Evolutionary conservation across 805 yeast species (phyloP).

Genomic region (Nakazawaea anatomiae): DNA sequence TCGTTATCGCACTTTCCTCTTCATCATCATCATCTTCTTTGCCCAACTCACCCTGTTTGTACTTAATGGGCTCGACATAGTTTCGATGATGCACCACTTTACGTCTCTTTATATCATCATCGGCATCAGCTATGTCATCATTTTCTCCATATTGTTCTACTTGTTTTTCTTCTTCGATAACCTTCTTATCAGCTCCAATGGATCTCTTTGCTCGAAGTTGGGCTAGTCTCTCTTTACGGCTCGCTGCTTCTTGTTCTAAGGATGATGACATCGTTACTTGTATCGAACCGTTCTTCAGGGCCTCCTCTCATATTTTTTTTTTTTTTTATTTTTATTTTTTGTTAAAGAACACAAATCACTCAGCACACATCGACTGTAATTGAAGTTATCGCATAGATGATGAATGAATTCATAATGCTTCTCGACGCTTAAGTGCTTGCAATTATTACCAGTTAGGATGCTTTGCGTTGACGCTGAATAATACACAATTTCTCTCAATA

Average conservation of each 20-base stretch:
- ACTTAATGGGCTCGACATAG: no score
- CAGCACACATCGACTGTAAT: no score
- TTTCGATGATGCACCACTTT: conserved; percentile 3
- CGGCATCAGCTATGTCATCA: no score
- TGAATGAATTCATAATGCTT: no score
- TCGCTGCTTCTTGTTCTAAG: conserved; percentile 22
- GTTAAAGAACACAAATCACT: no score
- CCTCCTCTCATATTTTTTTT: not conserved
- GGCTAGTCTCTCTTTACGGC: conserved; percentile 23
- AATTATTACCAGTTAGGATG: no score
- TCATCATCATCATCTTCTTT: not conserved
- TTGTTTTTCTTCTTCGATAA: not conserved
- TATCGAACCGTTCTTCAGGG: conserved; percentile 18
- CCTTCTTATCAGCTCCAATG: not conserved
- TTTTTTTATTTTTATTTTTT: not conserved
- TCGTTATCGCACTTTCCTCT: not conserved
- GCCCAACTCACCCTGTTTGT: no score
- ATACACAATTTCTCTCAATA: no score
- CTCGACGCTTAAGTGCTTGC: no score
- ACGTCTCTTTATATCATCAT: not conserved
- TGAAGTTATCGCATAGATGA: no score
- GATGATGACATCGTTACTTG: conserved; percentile 14
- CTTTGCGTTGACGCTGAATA: no score
- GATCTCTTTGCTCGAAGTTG: conserved; percentile 17
- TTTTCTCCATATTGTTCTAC: not conserved